phyloP scores from a whole-genome alignment of 177 flowering plant genomes.

The Telopea speciosissima region DNA sequence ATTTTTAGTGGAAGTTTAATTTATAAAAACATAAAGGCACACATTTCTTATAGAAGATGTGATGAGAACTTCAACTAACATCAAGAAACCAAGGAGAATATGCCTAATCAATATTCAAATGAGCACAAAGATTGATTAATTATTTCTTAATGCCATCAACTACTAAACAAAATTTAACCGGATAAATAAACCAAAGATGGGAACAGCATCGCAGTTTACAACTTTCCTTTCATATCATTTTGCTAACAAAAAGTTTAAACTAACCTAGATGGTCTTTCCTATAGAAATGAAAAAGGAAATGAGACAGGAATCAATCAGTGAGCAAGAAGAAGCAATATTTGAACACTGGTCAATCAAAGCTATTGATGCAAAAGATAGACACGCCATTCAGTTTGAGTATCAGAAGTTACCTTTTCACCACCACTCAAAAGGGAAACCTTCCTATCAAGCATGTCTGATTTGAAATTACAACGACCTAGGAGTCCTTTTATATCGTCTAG shows the following conservation, averaged over 20 bases:
- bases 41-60: too few species aligned
- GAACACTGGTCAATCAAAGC: neutral
- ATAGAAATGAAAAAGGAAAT: neutral
- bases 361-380: neutral
- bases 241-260: neutral
- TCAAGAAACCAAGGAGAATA: too few species aligned
- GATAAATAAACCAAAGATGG: neutral
- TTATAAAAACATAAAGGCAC: too few species aligned
- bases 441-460: constrained; percentile 91
- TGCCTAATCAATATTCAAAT: too few species aligned
- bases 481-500: constrained; percentile 96
- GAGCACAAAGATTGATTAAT: too few species aligned
- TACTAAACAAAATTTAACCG: neutral
- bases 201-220: neutral
- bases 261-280: neutral
- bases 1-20: too few species aligned
- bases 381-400: neutral
- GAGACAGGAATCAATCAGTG: neutral
- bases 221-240: neutral
- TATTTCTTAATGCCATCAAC: too few species aligned
- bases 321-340: neutral
- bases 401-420: constrained; percentile 87
- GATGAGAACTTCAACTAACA: too few species aligned
- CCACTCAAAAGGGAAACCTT: constrained; percentile 94
- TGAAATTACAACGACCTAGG: constrained; percentile 95